Conservation (phyloP, 768 basidiomycete genomes). For the Termitomyces sp. region DNA sequence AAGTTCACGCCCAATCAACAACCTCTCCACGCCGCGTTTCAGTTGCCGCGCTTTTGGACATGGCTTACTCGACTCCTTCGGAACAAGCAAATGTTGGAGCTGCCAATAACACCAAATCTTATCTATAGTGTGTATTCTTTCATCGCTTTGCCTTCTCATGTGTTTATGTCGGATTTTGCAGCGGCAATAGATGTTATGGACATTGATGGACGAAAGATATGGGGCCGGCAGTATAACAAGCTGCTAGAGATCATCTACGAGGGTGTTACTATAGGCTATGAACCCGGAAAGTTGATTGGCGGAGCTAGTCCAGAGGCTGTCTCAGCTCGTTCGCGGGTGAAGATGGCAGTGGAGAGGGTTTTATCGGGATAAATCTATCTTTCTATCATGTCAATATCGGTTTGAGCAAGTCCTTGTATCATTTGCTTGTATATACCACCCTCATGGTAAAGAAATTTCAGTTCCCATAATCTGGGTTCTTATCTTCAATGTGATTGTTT, state of each 20-base stretch:
- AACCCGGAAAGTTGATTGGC: constrained; percentile 45
- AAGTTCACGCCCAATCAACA: constrained; percentile 31
- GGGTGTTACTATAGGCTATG: constrained; percentile 52
- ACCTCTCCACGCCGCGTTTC: constrained; percentile 51
- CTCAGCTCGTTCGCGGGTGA: constrained; percentile 58
- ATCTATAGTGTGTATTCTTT: constrained; percentile 52
- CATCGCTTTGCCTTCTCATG: neutral
- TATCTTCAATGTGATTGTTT: neutral
- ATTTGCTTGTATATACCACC: neutral
- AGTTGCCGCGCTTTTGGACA: constrained; percentile 61
- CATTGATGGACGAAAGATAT: constrained; percentile 49
- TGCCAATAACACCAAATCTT: constrained; percentile 59
- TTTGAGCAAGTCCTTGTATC: neutral
- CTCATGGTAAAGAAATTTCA: neutral
- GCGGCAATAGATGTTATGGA: constrained; percentile 74
- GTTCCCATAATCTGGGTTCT: neutral
- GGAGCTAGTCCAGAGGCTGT: constrained; percentile 56
- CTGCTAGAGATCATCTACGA: constrained; percentile 62
- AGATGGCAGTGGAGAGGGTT: constrained; percentile 64
- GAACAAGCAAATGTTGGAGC: constrained; percentile 45
- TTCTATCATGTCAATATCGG: too few relatives aligned
- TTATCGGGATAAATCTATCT: constrained; percentile 1
- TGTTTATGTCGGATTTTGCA: constrained; percentile 22
- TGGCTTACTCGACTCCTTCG: constrained; percentile 64
- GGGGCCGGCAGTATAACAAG: constrained; percentile 81